Percentiles rank a stretch among this genome's conserved stretches.
These are phyloP conservation scores for Ilex paraguariensis DNA, from an alignment of 305 asterid species.

Conservation along the genomic window DNA sequence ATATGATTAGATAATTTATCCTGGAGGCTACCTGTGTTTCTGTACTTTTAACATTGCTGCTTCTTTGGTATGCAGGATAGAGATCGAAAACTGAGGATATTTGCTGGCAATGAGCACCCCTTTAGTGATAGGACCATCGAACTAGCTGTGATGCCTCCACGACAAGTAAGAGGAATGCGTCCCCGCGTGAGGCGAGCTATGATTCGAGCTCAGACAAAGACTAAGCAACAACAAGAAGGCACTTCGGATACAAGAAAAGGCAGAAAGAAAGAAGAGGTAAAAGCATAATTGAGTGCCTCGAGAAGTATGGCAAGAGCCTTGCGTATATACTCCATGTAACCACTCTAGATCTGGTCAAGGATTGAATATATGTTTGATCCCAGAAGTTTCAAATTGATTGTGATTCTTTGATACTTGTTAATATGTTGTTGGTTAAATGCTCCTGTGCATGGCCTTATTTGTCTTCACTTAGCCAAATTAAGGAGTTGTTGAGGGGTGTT, in stretches of 20 bases:
- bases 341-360: no score
- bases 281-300: conserved; percentile 34
- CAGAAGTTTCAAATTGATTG: no score
- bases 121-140: conserved; percentile 78
- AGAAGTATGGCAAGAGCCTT: background rate
- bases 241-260: conserved; percentile 44
- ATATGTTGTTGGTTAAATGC: no score
- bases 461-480: no score
- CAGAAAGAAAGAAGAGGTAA: conserved; percentile 47
- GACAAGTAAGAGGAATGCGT: conserved; percentile 90
- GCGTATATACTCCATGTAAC: background rate
- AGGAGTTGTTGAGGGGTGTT: no score
- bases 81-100: conserved; percentile 83
- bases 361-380: no score
- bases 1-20: no score
- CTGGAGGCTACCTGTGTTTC: no score
- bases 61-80: conserved; percentile 44
- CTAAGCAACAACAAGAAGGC: conserved; percentile 57
- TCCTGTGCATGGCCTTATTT: no score
- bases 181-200: conserved; percentile 83
- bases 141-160: conserved; percentile 66
- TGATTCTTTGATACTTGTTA: no score
- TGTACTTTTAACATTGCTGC: background rate
- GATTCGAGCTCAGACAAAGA: conserved; percentile 92
- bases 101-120: conserved; percentile 78